Evolutionary conservation across 1,139 yeast genomes (phyloP).

Genomic region (Suhomyces bokatorum): DNA sequence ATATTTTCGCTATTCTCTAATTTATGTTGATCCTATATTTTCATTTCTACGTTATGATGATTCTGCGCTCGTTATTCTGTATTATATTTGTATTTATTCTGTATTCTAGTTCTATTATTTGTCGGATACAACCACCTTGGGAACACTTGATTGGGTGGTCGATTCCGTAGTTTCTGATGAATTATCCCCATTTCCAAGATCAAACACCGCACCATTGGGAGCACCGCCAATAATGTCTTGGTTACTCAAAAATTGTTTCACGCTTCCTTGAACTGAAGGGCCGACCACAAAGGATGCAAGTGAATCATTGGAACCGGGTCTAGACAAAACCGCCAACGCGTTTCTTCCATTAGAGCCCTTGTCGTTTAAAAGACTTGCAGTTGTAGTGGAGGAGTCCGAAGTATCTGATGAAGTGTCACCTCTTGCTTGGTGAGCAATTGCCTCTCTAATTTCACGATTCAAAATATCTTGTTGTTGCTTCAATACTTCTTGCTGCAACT

Average conservation of each 20-base stretch:
- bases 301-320: slow-evolving; percentile 18
- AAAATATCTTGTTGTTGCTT: slow-evolving; percentile 41
- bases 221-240: slow-evolving; percentile 6
- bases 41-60: too few relatives aligned
- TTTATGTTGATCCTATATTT: too few relatives aligned
- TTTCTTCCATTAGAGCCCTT: slow-evolving; percentile 5
- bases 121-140: slow-evolving; percentile 10
- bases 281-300: slow-evolving; percentile 15
- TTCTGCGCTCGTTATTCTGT: too few relatives aligned
- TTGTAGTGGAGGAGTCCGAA: background rate
- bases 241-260: slow-evolving; percentile 13
- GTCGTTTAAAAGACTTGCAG: background rate
- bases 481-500: slow-evolving; percentile 41
- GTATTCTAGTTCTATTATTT: background rate
- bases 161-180: background rate
- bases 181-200: background rate
- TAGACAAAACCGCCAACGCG: slow-evolving; percentile 8
- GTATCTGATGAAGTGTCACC: background rate
- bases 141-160: slow-evolving; percentile 2
- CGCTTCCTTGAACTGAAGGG: slow-evolving; percentile 9
- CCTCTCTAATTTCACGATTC: slow-evolving; percentile 18
- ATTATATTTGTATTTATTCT: background rate
- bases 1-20: too few relatives aligned
- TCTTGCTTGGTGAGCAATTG: background rate
- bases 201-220: slow-evolving; percentile 8